Base-by-base conservation (phyloP, 2,329 filamentous ascomycete species). In the Conoideocrella luteorostrata region DNA sequence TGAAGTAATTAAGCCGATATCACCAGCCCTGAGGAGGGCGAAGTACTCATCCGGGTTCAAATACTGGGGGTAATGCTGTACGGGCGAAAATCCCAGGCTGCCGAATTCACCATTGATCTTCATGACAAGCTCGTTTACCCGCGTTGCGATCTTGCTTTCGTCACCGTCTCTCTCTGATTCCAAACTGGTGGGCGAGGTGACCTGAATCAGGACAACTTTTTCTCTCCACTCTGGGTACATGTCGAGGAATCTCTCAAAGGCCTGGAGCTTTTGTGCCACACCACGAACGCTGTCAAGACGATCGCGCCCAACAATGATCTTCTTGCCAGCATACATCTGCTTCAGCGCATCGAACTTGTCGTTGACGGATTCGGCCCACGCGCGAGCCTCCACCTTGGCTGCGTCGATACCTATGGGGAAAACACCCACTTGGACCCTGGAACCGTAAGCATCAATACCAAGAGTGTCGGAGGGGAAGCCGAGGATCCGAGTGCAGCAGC, bases 381-480 rank as follows among this genome's bases (percentile, higher is more conserved):
- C 90, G 36, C 80, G 70, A 42, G 75, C 76, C 58, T 88, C 81
- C 13, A 93, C 88, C 49, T 84, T 82, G 48, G 78, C 77, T n/a
- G 85, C 87, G 62, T 96, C 88, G 53, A 97, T 95, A 28, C 91
- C 93, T 49, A 96, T 95, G 13, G 91, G 90, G 61, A 95, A 95
- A 13, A 95, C 88, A 45, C 91, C 90, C 17, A 96, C 87, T 41
- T 90, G 87, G 20, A 95, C 88, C 53, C 91, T 86, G 9, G 85
- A 79, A 7, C 90, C 91, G 57, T 91, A 95, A 4, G 88, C 87
- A 61, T 95, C 88, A 5, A 96, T 87, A 5, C 90, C 88, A 4
- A 84, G 81, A 2, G 81, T 81, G 47, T 90, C 89, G 0, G 88
- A 94, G 36, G 88, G 85, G 57, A 95, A 95, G n/a, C 87, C 86